Conservation (phyloP, 225 moss, liverwort and hornwort species). For the Bryoerythrophyllum caledonicum region DNA sequence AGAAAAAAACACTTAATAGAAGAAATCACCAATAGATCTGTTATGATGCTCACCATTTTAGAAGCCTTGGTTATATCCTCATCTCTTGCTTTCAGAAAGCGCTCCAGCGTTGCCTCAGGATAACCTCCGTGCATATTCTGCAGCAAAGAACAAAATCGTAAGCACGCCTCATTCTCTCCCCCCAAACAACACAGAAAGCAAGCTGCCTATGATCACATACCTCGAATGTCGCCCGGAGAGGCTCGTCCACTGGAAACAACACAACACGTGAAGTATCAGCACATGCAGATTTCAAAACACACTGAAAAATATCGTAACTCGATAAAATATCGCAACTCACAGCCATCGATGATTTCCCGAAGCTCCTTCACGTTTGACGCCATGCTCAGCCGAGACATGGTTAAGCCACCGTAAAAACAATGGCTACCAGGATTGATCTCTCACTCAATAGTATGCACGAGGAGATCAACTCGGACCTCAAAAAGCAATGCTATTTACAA, state of each 20-base stretch:
- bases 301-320: neutral
- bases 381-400: conserved; percentile 30
- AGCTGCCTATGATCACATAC: conserved; percentile 16
- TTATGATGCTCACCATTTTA: conserved; percentile 85
- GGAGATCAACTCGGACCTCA: neutral
- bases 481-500: neutral
- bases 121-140: conserved; percentile 79
- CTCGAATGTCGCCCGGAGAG: conserved; percentile 43
- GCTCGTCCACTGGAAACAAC: conserved; percentile 42
- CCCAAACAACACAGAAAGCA: neutral
- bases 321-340: conserved; percentile 33
- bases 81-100: conserved; percentile 87
- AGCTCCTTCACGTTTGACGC: conserved; percentile 41
- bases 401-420: conserved; percentile 3
- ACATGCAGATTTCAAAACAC: neutral
- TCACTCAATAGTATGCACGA: neutral
- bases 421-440: conserved; percentile 18
- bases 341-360: conserved; percentile 22
- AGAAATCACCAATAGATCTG: no score
- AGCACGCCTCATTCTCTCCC: neutral
- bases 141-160: neutral
- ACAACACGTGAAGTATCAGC: neutral
- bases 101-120: conserved; percentile 61
- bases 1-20: neutral
- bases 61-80: conserved; percentile 63